Percentiles rank a stretch among this genome's conserved stretches.
These are phyloP conservation scores for Tremellales sp. DNA, from an alignment of 1,284 basidiomycete species.

Conservation along the genomic window DNA sequence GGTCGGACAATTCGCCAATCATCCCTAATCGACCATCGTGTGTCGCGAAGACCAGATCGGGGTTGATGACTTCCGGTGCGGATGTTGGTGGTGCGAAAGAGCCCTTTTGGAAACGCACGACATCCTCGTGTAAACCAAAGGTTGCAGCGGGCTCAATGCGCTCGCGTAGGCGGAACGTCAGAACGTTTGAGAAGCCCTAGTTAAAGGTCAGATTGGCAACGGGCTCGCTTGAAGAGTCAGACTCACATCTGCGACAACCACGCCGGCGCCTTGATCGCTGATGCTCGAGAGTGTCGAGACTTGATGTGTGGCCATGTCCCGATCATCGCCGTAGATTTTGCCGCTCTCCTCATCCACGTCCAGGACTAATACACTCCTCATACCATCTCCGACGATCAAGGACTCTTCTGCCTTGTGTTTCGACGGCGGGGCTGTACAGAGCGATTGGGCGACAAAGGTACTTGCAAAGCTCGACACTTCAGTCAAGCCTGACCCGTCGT, in stretches of 20 bases:
- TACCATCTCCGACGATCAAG: constrained; percentile 70
- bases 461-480: constrained; percentile 65
- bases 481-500: constrained; percentile 41
- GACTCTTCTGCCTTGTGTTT: constrained; percentile 48
- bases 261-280: constrained; percentile 46
- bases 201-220: constrained; percentile 1
- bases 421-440: constrained; percentile 48
- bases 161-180: constrained; percentile 53
- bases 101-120: constrained; percentile 45
- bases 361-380: constrained; percentile 74
- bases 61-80: constrained; percentile 32
- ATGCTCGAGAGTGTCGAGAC: constrained; percentile 41
- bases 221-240: background rate
- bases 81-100: constrained; percentile 31
- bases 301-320: constrained; percentile 73
- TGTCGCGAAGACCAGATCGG: constrained; percentile 72
- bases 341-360: constrained; percentile 51
- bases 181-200: constrained; percentile 62
- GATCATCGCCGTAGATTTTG: constrained; percentile 60
- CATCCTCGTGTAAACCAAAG: constrained; percentile 50
- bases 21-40: constrained; percentile 74
- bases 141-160: constrained; percentile 43
- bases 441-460: constrained; percentile 66
- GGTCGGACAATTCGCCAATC: constrained; percentile 61
- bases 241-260: constrained; percentile 74